Percentiles rank a stretch among this genome's conserved stretches.
These are phyloP conservation scores for Vicia sativa DNA, from an alignment of 306 rosid genomes.

Conservation along the genomic window DNA sequence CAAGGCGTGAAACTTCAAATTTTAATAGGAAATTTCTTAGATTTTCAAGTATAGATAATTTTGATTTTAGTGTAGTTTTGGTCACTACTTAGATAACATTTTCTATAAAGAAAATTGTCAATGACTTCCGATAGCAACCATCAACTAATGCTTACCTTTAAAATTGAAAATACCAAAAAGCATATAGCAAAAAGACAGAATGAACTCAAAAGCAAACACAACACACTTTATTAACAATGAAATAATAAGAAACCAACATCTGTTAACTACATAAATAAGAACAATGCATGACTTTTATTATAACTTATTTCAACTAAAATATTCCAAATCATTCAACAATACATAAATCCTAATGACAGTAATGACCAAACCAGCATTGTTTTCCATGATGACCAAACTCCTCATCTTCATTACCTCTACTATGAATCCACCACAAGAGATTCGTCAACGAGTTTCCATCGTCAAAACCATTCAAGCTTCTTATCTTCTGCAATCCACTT, in stretches of 20 bases:
- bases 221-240: constrained; percentile 16
- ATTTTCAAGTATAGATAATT: too few relatives aligned
- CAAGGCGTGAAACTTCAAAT: too few relatives aligned
- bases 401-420: constrained; percentile 51
- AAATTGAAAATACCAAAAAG: constrained; percentile 10
- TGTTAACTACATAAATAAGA: neutral
- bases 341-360: constrained; percentile 39
- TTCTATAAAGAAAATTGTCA: neutral
- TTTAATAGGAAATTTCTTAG: too few relatives aligned
- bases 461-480: constrained; percentile 63
- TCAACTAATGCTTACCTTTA: neutral
- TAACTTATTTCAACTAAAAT: neutral
- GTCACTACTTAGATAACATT: too few relatives aligned
- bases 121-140: neutral
- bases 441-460: constrained; percentile 77
- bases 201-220: constrained; percentile 25
- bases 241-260: constrained; percentile 14
- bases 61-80: too few relatives aligned
- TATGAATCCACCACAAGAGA: constrained; percentile 91
- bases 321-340: constrained; percentile 28
- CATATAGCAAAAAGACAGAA: neutral
- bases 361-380: constrained; percentile 46
- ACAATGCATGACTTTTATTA: constrained; percentile 13
- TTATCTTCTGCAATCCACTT: constrained; percentile 52
- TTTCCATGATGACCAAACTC: constrained; percentile 42